Base-by-base conservation (phyloP, 2,329 filamentous ascomycete species). In the Camillea tinctor region DNA sequence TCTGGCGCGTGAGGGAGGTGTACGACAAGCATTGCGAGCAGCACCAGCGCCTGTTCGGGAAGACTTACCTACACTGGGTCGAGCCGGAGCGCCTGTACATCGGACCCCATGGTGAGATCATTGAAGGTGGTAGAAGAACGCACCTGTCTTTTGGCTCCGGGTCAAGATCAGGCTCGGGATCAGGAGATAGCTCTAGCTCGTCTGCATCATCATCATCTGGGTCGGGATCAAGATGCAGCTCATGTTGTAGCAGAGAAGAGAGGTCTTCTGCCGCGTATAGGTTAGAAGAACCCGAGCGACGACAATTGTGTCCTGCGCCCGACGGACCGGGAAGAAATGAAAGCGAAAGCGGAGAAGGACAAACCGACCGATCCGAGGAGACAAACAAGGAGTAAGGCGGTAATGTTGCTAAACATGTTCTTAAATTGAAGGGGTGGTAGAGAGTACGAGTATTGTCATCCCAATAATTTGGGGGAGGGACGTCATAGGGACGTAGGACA, bases 1-100 rank as follows among this genome's bases (percentile, higher is more conserved):
- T 66, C 54, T 52, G 55, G 11, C 54, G 56, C n/a, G 55, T 57
- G 49, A 55, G 60, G 19, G 59, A 63, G 61, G 36, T 58, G 26
- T 61, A 63, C 53, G 57, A 61, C 55, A 55, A 61, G 55, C 58
- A 61, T 56, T 59, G 61, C 54, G 53, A 56, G 36, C 64, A 62
- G 36, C 64, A 65, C 30, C 60, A 44, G 11, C 36, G 36, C 36
- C 36, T 44, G 2, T 44, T 44, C 36, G 36, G 36, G 11, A 11
- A 15, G 13, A 44, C 17, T 11, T 44, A 17, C 13, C 36, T 44
- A 15, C n/a, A 44, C 36, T 44, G 36, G 36, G 36, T 44, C 4
- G 13, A 44, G 36, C 36, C 36, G 36, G 36, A n/a, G 3, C 36
- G 36, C 11, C 5, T 44, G 11, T 44, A n/a, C 13, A 11, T 44